Evolutionary conservation across 192 early-diverging fungal genomes (phyloP).

Genomic region (Ambispora gerdemannii): DNA sequence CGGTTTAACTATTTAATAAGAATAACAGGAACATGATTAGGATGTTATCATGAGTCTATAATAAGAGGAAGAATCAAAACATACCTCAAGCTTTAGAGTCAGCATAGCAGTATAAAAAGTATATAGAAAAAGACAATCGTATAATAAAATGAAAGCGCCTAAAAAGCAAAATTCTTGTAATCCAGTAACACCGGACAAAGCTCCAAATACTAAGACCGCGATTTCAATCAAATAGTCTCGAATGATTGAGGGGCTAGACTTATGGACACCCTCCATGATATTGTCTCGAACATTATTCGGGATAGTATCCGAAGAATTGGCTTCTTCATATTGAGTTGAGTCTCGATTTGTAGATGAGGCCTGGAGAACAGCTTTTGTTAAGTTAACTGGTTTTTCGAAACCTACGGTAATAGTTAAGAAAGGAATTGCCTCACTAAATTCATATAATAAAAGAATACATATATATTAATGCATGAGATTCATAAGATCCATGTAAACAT

Average conservation of each 20-base stretch:
- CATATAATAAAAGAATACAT: constrained; percentile 31
- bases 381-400: constrained; percentile 80
- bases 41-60: no score
- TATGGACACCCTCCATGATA: constrained; percentile 62
- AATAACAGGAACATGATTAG: no score
- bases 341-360: constrained; percentile 35
- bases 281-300: constrained; percentile 57
- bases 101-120: constrained; percentile 84
- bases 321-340: constrained; percentile 39
- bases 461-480: neutral
- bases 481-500: neutral
- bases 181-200: constrained; percentile 69
- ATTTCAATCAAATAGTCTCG: constrained; percentile 85
- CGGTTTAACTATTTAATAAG: constrained; percentile 44
- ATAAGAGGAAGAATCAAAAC: constrained; percentile 26
- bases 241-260: constrained; percentile 59
- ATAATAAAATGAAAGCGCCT: constrained; percentile 74
- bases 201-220: constrained; percentile 70
- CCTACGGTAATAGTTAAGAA: constrained; percentile 89
- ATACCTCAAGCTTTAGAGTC: constrained; percentile 82
- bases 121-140: constrained; percentile 80
- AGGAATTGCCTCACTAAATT: constrained; percentile 74
- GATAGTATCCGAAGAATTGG: constrained; percentile 30
- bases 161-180: constrained; percentile 81
- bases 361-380: constrained; percentile 79